These are phyloP conservation scores for Globisporangium sylvaticum DNA, from an alignment of 352 stramenopile genomes.

Conservation along the genomic window DNA sequence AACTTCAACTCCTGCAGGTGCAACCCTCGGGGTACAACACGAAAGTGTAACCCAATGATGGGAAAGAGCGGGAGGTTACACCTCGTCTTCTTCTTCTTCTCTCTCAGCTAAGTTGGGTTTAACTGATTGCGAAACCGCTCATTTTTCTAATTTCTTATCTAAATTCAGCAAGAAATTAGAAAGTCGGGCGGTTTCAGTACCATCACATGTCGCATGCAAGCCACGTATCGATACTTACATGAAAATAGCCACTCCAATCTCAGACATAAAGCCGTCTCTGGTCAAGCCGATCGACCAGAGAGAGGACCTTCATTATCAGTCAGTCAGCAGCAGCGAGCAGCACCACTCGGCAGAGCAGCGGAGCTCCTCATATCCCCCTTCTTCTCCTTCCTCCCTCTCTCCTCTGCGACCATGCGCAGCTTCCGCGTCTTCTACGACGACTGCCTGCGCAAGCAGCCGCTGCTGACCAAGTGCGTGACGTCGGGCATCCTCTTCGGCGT, in stretches of 20 bases:
- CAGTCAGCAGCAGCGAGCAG: background rate
- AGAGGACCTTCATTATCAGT: background rate
- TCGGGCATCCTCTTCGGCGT: constrained; percentile 63
- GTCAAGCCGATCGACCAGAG: background rate
- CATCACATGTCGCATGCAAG: background rate
- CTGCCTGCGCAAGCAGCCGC: constrained; percentile 42
- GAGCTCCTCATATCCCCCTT: background rate
- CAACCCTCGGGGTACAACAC: background rate
- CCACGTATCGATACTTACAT: background rate
- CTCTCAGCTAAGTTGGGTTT: constrained; percentile 1
- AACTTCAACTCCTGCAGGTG: background rate
- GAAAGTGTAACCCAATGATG: background rate
- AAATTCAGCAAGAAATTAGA: background rate
- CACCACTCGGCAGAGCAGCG: background rate
- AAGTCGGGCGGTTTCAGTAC: background rate
- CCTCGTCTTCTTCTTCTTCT: background rate
- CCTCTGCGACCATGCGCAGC: constrained; percentile 26
- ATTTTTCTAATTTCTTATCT: background rate
- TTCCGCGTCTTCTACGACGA: constrained; percentile 50
- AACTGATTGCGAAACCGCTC: background rate
- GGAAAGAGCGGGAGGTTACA: background rate
- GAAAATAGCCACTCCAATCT: background rate
- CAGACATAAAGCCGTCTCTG: background rate
- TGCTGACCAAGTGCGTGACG: constrained; percentile 71
- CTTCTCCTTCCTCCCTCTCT: background rate